A percentile compares a stretch with the other conserved stretches of the same genome.
These are phyloP conservation scores for Athelia psychrophila DNA, from an alignment of 1,284 basidiomycete species.

Conservation along the genomic window DNA sequence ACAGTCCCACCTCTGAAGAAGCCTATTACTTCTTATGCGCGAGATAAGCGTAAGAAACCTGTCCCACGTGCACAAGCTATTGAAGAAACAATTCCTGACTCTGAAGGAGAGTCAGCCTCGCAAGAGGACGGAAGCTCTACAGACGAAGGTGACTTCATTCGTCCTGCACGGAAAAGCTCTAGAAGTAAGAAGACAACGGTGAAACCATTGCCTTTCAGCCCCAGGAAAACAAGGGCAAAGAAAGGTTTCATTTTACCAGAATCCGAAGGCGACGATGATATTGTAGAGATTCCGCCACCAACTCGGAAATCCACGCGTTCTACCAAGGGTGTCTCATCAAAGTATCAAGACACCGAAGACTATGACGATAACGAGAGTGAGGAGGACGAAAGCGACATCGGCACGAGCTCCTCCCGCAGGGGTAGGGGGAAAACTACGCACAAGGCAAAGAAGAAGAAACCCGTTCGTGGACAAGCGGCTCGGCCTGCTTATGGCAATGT, in stretches of 20 bases:
- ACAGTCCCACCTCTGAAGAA: constrained; percentile 31
- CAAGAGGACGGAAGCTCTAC: constrained; percentile 22
- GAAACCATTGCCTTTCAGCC: constrained; percentile 53
- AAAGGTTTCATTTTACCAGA: constrained; percentile 31
- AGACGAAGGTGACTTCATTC: constrained; percentile 11
- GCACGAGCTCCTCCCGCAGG: constrained; percentile 9
- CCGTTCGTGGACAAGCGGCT: constrained; percentile 36
- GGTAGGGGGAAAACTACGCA: constrained; percentile 9
- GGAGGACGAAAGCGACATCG: constrained; percentile 24
- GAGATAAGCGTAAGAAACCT: constrained; percentile 9
- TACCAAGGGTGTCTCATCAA: constrained; percentile 31
- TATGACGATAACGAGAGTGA: constrained; percentile 26
- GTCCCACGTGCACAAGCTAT: constrained; percentile 17
- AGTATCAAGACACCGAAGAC: constrained; percentile 33
- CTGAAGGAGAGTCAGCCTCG: constrained; percentile 19
- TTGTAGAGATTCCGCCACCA: constrained; percentile 18
- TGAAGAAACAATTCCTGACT: constrained; percentile 28
- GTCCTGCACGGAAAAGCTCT: constrained; percentile 7
- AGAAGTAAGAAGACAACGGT: constrained; percentile 24
- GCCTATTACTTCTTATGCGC: constrained; percentile 10
- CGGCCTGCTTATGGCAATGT: constrained; percentile 68
- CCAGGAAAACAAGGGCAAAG: constrained; percentile 50
- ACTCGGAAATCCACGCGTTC: constrained; percentile 36
- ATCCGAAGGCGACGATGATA: constrained; percentile 37
- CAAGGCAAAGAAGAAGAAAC: constrained; percentile 27